Conservation (phyloP, 371 early-diverging fungal species). For the Nematocida displodere region DNA sequence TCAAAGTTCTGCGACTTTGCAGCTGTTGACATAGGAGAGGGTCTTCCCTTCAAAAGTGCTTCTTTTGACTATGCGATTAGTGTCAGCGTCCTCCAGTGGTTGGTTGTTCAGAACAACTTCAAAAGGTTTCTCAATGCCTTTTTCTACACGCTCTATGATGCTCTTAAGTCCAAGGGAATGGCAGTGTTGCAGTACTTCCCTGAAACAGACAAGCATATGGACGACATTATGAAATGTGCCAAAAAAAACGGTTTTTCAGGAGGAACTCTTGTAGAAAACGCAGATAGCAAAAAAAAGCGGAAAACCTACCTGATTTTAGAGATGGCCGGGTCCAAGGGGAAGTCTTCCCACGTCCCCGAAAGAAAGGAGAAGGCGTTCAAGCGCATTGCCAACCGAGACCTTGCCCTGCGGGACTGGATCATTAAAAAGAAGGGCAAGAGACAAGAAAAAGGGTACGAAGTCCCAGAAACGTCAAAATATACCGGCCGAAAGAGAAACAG, state of each 20-base stretch:
- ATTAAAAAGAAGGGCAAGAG: conserved; percentile 78
- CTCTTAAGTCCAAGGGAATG: conserved; percentile 76
- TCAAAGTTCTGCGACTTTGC: conserved; percentile 42
- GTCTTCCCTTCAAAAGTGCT: conserved; percentile 84
- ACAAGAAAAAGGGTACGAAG: conserved; percentile 73
- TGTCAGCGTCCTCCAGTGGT: conserved; percentile 94
- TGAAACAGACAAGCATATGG: conserved; percentile 83
- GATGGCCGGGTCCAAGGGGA: conserved; percentile 32
- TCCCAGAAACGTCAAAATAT: conserved; percentile 82
- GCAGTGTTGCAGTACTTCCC: conserved; percentile 97
- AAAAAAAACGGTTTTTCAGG: conserved; percentile 84
- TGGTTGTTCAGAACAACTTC: conserved; percentile 79
- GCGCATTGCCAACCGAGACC: conserved; percentile 38
- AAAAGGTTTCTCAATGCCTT: conserved; percentile 77
- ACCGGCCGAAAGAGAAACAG: conserved; percentile 78
- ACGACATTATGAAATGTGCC: conserved; percentile 78
- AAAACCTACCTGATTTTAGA: conserved; percentile 50
- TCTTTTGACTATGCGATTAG: conserved; percentile 94
- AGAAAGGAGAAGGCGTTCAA: background rate
- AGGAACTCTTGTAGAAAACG: conserved; percentile 88
- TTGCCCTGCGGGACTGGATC: conserved; percentile 81
- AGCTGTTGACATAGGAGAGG: conserved; percentile 85
- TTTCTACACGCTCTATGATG: conserved; percentile 80
- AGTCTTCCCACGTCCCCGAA: conserved; percentile 3
- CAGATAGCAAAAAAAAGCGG: conserved; percentile 82